A percentile compares a stretch with the other conserved stretches of the same genome.
Conservation (phyloP, 2,329 filamentous ascomycete genomes). For the Rugonectria rugulosa region DNA sequence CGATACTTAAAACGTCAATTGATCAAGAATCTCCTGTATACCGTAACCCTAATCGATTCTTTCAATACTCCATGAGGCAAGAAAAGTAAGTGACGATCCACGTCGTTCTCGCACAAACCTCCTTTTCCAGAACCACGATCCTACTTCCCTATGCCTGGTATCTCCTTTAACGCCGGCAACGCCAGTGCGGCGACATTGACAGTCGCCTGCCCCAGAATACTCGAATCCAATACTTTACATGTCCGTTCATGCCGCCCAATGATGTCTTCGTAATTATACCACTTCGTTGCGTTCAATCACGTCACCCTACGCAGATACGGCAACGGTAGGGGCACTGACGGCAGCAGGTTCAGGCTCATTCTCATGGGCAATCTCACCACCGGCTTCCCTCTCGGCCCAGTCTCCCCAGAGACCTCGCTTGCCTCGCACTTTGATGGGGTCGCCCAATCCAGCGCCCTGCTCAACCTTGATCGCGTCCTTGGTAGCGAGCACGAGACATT, state of each 20-base stretch:
- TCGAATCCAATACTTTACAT: constrained; percentile 46
- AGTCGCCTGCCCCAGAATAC: constrained; percentile 43
- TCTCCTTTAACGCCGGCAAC: constrained; percentile 51
- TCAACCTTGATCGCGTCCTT: constrained; percentile 99
- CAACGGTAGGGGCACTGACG: constrained; percentile 42
- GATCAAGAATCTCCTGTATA: constrained; percentile 19
- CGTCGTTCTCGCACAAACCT: constrained; percentile 22
- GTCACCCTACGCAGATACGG: constrained; percentile 47
- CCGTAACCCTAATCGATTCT: constrained; percentile 15
- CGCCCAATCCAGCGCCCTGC: constrained; percentile 79
- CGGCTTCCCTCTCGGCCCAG: constrained; percentile 85
- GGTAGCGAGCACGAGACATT: constrained; percentile 92
- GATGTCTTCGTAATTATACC: constrained; percentile 31
- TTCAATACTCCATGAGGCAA: constrained; percentile 20
- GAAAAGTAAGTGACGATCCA: constrained; percentile 23
- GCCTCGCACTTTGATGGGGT: constrained; percentile 81
- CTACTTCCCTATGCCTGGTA: constrained; percentile 46
- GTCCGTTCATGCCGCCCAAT: constrained; percentile 37
- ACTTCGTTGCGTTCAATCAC: constrained; percentile 4
- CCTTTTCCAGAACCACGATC: constrained; percentile 38
- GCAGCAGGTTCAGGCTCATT: constrained; percentile 51
- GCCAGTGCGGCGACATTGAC: constrained; percentile 42
- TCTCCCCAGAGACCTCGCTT: constrained; percentile 97
- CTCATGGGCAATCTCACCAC: constrained; percentile 65
- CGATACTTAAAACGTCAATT: constrained; percentile 2